A percentile compares a stretch with the other conserved stretches of the same genome.
Conservation (phyloP, 352 stramenopile species). For the Globisporangium ultimum region DNA sequence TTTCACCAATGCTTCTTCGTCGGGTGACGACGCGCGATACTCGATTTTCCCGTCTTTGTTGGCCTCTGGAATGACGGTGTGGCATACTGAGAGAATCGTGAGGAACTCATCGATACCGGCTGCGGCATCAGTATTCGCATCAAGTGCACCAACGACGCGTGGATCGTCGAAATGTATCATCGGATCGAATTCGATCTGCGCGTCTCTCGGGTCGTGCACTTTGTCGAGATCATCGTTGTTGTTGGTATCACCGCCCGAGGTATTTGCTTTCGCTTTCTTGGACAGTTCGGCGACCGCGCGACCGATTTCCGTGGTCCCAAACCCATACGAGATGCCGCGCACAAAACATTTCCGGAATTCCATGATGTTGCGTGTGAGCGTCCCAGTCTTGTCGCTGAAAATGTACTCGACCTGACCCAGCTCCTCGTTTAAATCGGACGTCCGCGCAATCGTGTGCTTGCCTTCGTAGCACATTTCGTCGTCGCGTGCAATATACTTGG, state of each 20-base stretch:
- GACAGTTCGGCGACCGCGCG: conserved; percentile 49
- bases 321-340: conserved; percentile 77
- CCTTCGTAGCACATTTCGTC: conserved; percentile 83
- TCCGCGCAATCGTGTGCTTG: conserved; percentile 79
- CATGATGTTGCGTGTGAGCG: conserved; percentile 99
- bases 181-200: conserved; percentile 60
- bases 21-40: conserved; percentile 89
- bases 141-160: conserved; percentile 43
- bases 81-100: conserved; percentile 64
- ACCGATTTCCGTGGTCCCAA: conserved; percentile 78
- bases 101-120: conserved; percentile 64
- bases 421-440: conserved; percentile 90
- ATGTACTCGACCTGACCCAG: conserved; percentile 96
- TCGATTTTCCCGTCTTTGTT: conserved; percentile 45
- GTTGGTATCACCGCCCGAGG: not conserved
- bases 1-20: conserved; percentile 93
- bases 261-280: conserved; percentile 15
- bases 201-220: conserved; percentile 37
- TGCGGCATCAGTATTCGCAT: conserved; percentile 18
- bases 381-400: conserved; percentile 99
- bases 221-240: conserved; percentile 15
- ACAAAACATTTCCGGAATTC: conserved; percentile 93
- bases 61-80: conserved; percentile 72
- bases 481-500: conserved; percentile 66
- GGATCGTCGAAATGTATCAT: conserved; percentile 73